These are phyloP conservation scores for Fusarium paranaense DNA, from an alignment of 2,329 filamentous ascomycete species.

Conservation along the genomic window DNA sequence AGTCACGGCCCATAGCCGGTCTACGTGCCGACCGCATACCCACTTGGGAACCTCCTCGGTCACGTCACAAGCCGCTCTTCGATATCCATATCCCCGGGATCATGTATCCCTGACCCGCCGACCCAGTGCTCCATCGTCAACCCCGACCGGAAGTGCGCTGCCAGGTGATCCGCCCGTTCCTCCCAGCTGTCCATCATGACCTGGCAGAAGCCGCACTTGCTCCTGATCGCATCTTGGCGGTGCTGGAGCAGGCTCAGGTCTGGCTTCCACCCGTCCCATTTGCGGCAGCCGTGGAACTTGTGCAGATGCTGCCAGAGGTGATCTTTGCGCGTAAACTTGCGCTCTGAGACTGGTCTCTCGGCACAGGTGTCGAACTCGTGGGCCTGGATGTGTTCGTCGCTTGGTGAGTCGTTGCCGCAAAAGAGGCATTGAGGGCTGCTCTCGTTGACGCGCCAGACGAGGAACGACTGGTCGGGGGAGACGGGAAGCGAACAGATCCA, in stretches of 20 bases:
- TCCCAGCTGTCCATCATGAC: constrained; percentile 43
- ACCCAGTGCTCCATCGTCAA: constrained; percentile 45
- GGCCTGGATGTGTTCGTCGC: constrained; percentile 50
- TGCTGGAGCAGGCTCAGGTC: constrained; percentile 50
- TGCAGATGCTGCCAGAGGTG: constrained; percentile 56
- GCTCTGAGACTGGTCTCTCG: constrained; percentile 57
- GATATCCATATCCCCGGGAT: constrained; percentile 22
- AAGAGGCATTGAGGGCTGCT: constrained; percentile 56
- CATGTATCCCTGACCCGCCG: constrained; percentile 39
- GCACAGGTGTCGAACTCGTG: constrained; percentile 62
- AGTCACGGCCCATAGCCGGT: not conserved
- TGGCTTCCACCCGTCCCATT: constrained; percentile 61
- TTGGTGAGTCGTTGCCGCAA: constrained; percentile 50
- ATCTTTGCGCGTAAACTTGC: constrained; percentile 56
- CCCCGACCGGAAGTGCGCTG: constrained; percentile 45
- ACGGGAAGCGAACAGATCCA: constrained; percentile 63
- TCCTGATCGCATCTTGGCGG: constrained; percentile 43
- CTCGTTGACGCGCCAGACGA: constrained; percentile 62
- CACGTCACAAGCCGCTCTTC: constrained; percentile 5
- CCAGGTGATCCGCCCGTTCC: constrained; percentile 44
- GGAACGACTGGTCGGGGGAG: constrained; percentile 51
- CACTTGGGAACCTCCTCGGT: not conserved
- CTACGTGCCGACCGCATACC: not conserved
- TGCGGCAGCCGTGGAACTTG: constrained; percentile 60
- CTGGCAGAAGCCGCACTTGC: constrained; percentile 48